Percentiles rank a stretch among this genome's conserved stretches.
Conservation (phyloP, 495 filamentous ascomycete species). For the Penicillium alfredii region DNA sequence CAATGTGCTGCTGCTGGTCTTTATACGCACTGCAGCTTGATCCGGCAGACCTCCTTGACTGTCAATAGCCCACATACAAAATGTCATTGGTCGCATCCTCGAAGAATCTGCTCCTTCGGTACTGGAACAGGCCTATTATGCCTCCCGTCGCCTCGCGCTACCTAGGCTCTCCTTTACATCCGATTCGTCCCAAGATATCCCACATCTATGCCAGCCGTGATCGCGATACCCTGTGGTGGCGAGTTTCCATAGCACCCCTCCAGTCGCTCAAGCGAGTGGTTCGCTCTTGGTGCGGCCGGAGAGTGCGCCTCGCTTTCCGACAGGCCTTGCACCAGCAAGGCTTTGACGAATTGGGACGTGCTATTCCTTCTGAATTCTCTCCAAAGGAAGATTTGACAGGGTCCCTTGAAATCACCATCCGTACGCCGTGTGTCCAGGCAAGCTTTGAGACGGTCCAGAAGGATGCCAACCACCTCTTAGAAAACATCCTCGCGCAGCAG, state of each 20-base stretch:
- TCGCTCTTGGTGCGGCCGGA: slow-evolving; percentile 44
- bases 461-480: slow-evolving; percentile 18
- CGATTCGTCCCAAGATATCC: slow-evolving; percentile 34
- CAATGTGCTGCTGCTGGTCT: slow-evolving; percentile 8
- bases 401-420: slow-evolving; percentile 23
- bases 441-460: slow-evolving; percentile 20
- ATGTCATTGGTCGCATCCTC: too few relatives aligned
- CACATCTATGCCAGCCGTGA: slow-evolving; percentile 31
- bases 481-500: slow-evolving; percentile 8
- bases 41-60: background rate
- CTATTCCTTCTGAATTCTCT: slow-evolving; percentile 5
- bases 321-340: slow-evolving; percentile 51
- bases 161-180: slow-evolving; percentile 17
- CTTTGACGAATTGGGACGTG: slow-evolving; percentile 48
- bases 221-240: slow-evolving; percentile 46
- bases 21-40: background rate
- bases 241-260: slow-evolving; percentile 22
- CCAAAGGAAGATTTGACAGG: slow-evolving; percentile 16
- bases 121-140: slow-evolving; percentile 14
- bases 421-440: slow-evolving; percentile 6
- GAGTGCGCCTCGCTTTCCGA: slow-evolving; percentile 47
- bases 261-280: slow-evolving; percentile 41
- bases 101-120: slow-evolving; percentile 20
- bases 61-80: too few relatives aligned
- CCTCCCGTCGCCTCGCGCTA: slow-evolving; percentile 32